Base-by-base conservation (phyloP, 2,329 filamentous ascomycete species). In the Diaporthe aspalathi region DNA sequence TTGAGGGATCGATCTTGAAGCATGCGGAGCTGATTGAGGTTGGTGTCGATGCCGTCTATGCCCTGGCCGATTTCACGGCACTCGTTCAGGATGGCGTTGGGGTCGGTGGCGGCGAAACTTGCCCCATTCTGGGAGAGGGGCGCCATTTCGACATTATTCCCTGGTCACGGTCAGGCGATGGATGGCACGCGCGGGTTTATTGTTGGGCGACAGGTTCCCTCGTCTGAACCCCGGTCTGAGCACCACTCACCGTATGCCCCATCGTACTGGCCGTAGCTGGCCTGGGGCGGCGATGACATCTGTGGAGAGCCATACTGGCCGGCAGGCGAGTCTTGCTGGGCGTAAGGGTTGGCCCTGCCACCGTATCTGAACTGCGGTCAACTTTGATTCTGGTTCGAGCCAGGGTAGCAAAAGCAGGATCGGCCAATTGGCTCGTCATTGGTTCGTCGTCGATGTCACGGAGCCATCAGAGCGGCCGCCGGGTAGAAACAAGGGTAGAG, bases 1-100 rank as follows among this genome's bases (percentile, higher is more conserved):
- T 91, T 89, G 74, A 97, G 89, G 43, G 91, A 89, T 74, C 90
- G 87, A 78, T 89, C 88, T 80, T 95, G 93, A 47, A 94, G 86
- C 80, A 87, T 87, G 77, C 90, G 89, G 60, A 97, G 89, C 78
- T 92, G 88, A 74, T 90, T 87, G 43, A 97, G 88, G 76, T 93
- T 93, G 73, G 83, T 83, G 78, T 94, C 90, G 77, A 98, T 89
- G 71, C 90, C 86, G 74, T 93, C 88, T 77, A 98, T 93, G 52
- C 91, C 92, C 72, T 89, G 86, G 80, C 94, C 92, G 79, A 98
- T 92, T 56, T 93, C 90, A 72, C 90, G 89, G 83, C 94, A 96
- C 80, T 96, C 92, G 83, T 97, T 94, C 72, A 98, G 88, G 75
- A 97, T 92, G 70, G 89, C 89, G 79, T 94, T 94, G 53, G 92